Evolutionary conservation across 257 asterid species (phyloP).

Genomic region (Solanum chilense): DNA sequence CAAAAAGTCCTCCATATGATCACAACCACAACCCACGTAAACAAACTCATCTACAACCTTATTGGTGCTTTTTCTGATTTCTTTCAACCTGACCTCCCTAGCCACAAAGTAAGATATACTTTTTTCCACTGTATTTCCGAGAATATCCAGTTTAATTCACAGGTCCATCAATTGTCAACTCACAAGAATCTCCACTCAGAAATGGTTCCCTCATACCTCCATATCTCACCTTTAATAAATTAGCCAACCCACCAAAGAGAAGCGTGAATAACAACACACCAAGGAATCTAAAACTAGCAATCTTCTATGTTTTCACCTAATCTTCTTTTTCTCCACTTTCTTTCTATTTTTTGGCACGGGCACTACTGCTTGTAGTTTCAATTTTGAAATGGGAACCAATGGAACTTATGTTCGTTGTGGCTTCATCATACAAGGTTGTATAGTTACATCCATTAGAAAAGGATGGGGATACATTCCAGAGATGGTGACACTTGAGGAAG

Average conservation of each 20-base stretch:
- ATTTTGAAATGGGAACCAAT: slow-evolving; percentile 2
- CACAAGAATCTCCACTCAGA: neutral
- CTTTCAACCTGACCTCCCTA: too few species aligned
- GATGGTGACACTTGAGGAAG: too few species aligned
- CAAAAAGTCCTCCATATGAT: neutral
- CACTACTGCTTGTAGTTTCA: slow-evolving; percentile 43
- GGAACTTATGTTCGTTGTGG: slow-evolving; percentile 88
- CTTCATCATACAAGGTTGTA: slow-evolving; percentile 69
- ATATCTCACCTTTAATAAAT: too few species aligned
- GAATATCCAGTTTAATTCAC: slow-evolving; percentile 17
- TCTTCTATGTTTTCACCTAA: slow-evolving; percentile 72
- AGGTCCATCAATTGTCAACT: slow-evolving; percentile 30
- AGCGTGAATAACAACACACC: neutral
- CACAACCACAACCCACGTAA: neutral
- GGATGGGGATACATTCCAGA: too few species aligned
- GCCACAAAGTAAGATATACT: too few species aligned
- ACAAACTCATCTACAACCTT: too few species aligned
- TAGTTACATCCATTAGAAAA: slow-evolving; percentile 4
- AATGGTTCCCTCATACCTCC: neutral
- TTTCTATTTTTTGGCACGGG: slow-evolving; percentile 42
- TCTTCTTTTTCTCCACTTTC: slow-evolving; percentile 55
- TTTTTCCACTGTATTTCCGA: slow-evolving; percentile 1
- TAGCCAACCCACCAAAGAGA: neutral
- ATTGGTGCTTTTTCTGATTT: too few species aligned
- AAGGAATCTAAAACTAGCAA: slow-evolving; percentile 50